Evolutionary conservation across 176 grass and related monocot genomes (phyloP), one percentile per base, ranked within the genome.

Genomic region (Carex cristatella): DNA sequence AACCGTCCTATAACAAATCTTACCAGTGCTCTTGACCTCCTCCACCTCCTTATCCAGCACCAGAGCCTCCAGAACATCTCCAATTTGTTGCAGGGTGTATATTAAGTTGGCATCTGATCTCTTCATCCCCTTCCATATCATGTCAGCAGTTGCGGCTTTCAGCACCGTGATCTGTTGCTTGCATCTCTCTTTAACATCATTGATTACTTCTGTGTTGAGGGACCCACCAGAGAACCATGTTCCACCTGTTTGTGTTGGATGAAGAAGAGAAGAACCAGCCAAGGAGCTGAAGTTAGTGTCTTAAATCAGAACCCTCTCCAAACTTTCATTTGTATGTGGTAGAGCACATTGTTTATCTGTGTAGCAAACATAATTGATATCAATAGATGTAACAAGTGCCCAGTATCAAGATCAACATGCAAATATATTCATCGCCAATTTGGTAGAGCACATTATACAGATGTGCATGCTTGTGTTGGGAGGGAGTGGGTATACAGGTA

Each of bases 1-100:
- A 30, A 69, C 42, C 4, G 4, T 64, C 38, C 44, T 83, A 83
- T 83, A 83, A 55, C 81, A 83, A 53, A 68, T 28, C 81, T 67
- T 83, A 65, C 81, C 81, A 0, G 81, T 83, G 63, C 81, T 83
- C 61, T 54, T 83, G 44, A 83, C 28, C 81, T 83, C 81, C 38
- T 83, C 81, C 42, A 83, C 62, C 42, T 69, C 81, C 23, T 67
- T 68, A 67, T 83, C 81, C 62, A 83, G 44, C 63, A 67, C 49
- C 62, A 83, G 49, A 12, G 42, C 62, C 81, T 54, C 63, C n/a
- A 83, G 42, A 53, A 83, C 19, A 7, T 81, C 81, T 13, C 63
- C 81, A 0, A 83, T 83, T 83, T 83, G 81, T 67, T 83, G 61
- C 81, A 83, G 13, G 49, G 42, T 67, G 63, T 66, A 83, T 4